Conservation (phyloP, 2,329 filamentous ascomycete species). For the Geoglossum cookeanum region DNA sequence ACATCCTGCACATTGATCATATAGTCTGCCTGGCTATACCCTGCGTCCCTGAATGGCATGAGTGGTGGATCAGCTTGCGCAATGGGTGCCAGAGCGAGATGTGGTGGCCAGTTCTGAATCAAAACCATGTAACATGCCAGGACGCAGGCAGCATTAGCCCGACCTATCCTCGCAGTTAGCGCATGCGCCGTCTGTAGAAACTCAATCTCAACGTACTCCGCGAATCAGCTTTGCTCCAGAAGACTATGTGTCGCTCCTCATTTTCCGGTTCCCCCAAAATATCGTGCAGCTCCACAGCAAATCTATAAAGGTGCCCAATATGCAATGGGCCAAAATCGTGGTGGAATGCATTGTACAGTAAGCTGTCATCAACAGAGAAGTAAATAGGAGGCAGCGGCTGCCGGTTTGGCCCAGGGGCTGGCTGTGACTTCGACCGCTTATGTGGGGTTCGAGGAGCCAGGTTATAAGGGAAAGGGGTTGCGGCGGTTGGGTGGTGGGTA, state of each 20-base stretch:
- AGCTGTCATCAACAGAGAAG: conserved; percentile 81
- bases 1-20: conserved; percentile 90
- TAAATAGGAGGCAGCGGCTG: conserved; percentile 52
- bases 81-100: conserved; percentile 85
- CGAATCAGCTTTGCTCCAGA: conserved; percentile 86
- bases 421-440: conserved; percentile 42
- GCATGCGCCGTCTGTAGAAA: not conserved
- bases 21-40: conserved; percentile 96
- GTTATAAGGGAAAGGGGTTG: conserved; percentile 76
- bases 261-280: conserved; percentile 83
- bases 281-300: conserved; percentile 89
- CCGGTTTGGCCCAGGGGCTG: conserved; percentile 23
- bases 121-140: conserved; percentile 97
- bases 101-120: conserved; percentile 93
- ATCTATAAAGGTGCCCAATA: conserved; percentile 91
- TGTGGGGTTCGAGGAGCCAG: conserved; percentile 34
- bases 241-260: conserved; percentile 76
- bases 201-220: conserved; percentile 43
- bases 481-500: conserved; percentile 56
- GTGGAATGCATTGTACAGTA: conserved; percentile 96
- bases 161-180: conserved; percentile 32
- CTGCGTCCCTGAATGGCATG: conserved; percentile 97
- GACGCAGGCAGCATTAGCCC: conserved; percentile 85
- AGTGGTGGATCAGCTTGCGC: conserved; percentile 90
- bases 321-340: conserved; percentile 96